A percentile compares a stretch with the other conserved stretches of the same genome.
Evolutionary conservation across 164 flowering plant species (phyloP).

Genomic region (Pachysandra terminalis): DNA sequence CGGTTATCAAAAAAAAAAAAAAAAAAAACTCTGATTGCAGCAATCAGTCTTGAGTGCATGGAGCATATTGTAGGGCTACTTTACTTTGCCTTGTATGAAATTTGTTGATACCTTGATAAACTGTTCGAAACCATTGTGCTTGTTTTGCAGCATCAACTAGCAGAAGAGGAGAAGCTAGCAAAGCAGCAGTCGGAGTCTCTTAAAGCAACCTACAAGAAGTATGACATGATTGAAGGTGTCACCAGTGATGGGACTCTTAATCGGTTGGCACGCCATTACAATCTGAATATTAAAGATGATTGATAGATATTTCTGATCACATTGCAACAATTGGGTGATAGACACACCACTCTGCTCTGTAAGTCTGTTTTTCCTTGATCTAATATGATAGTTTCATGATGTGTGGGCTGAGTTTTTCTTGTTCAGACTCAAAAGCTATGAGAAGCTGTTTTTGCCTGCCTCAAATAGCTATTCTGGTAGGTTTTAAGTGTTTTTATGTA

Average conservation of each 20-base stretch:
- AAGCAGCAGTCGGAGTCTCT: constrained; percentile 46
- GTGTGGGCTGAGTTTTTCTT: no score
- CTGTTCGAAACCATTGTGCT: not conserved
- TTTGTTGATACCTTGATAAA: not conserved
- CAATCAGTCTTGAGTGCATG: not conserved
- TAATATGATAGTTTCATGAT: no score
- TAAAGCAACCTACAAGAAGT: constrained; percentile 50
- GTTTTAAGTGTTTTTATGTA: no score
- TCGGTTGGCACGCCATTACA: constrained; percentile 37
- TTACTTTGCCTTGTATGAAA: not conserved
- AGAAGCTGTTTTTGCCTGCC: no score
- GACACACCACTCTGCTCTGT: no score
- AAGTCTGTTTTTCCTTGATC: no score
- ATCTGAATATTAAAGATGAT: constrained; percentile 27
- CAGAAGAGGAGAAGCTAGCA: constrained; percentile 58
- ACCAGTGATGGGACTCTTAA: constrained; percentile 33
- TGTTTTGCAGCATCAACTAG: constrained; percentile 37
- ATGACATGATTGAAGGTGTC: constrained; percentile 38
- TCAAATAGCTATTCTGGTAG: no score
- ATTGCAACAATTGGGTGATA: no score
- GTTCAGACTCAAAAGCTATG: no score
- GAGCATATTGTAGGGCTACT: not conserved
- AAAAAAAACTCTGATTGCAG: no score
- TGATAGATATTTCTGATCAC: constrained; percentile 9
- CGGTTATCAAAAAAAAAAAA: no score